Conservation (phyloP, 2,329 filamentous ascomycete species). For the Endoconidiophora polonica region DNA sequence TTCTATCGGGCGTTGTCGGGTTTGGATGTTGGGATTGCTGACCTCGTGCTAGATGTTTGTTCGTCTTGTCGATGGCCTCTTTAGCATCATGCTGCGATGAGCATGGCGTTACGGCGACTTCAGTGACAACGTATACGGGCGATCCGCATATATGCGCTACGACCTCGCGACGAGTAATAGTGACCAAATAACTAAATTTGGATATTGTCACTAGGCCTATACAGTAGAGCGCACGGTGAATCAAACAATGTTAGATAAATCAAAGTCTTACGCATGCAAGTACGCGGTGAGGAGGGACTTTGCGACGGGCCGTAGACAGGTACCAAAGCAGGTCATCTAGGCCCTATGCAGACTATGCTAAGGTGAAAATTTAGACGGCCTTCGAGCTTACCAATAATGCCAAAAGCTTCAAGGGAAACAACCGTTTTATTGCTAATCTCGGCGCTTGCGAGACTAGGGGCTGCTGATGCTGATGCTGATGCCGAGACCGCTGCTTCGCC, state of each 20-base stretch:
- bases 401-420: slow-evolving; percentile 41
- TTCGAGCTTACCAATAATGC: slow-evolving; percentile 35
- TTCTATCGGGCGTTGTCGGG: neutral
- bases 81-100: slow-evolving; percentile 59
- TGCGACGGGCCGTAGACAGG: too few relatives aligned
- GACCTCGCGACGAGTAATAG: slow-evolving; percentile 71
- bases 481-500: slow-evolving; percentile 24
- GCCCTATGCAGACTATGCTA: too few relatives aligned
- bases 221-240: neutral
- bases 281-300: neutral
- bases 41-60: slow-evolving; percentile 18
- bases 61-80: slow-evolving; percentile 50
- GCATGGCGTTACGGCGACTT: slow-evolving; percentile 80
- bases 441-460: slow-evolving; percentile 14
- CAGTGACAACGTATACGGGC: slow-evolving; percentile 73
- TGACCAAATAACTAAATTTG: slow-evolving; percentile 65
- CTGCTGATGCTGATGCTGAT: neutral
- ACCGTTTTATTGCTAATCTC: slow-evolving; percentile 27
- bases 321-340: too few relatives aligned
- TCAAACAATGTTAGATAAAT: neutral
- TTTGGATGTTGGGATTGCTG: neutral
- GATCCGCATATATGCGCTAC: slow-evolving; percentile 73
- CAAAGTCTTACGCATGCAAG: neutral
- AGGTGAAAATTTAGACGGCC: neutral
- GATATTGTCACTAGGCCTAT: slow-evolving; percentile 72